Conservation (phyloP, 116 monocot genomes). For the Zostera marina region DNA sequence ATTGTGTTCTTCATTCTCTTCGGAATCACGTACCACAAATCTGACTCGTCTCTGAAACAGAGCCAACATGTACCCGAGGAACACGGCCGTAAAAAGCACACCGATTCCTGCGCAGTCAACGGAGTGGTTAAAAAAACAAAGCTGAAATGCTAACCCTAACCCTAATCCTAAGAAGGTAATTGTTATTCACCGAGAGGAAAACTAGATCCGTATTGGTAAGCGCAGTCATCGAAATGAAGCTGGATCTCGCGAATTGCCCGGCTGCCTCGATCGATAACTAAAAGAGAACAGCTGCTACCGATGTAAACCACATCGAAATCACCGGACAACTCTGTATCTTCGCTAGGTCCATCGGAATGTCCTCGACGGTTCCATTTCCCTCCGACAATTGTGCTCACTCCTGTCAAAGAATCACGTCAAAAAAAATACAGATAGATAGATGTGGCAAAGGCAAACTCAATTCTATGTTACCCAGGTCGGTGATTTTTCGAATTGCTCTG, state of each 20-base stretch:
- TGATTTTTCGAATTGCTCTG: conserved; percentile 62
- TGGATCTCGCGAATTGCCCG: conserved; percentile 92
- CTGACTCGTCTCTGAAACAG: conserved; percentile 55
- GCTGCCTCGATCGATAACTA: conserved; percentile 81
- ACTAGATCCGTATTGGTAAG: conserved; percentile 61
- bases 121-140: no score
- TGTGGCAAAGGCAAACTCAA: not conserved
- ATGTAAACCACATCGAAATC: conserved; percentile 88
- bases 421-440: no score
- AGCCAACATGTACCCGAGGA: conserved; percentile 98
- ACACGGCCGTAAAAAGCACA: conserved; percentile 82
- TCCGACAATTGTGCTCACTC: conserved; percentile 85
- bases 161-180: no score
- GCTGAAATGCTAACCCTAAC: no score
- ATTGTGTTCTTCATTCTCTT: no score
- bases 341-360: conserved; percentile 77
- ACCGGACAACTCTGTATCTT: conserved; percentile 80
- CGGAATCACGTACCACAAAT: conserved; percentile 56
- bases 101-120: conserved; percentile 37
- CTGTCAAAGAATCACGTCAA: conserved; percentile 13
- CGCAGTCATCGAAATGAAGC: conserved; percentile 87
- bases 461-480: conserved; percentile 30
- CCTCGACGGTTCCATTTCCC: conserved; percentile 78
- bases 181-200: conserved; percentile 55
- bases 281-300: conserved; percentile 87